Base-by-base conservation (phyloP, 192 early-diverging fungal species). In the Backusella psychrophila region DNA sequence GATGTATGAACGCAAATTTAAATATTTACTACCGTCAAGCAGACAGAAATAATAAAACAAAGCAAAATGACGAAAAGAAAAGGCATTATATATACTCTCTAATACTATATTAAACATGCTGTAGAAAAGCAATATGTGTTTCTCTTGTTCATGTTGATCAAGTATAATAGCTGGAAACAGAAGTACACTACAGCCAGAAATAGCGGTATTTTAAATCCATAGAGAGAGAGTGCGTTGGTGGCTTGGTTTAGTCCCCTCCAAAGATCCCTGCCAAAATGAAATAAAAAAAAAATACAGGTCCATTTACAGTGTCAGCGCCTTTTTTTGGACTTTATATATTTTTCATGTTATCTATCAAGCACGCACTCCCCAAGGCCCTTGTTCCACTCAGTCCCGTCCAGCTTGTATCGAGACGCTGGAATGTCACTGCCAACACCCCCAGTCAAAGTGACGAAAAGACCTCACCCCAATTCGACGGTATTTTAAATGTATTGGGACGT, bases 401-500 rank as follows among this genome's bases (percentile, higher is more conserved):
- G 35, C 9, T 19, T 33, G n/a, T 70, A 70, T 39, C 23, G 9
- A 70, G 35, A 70, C 69, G 39, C 21, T 70, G 17, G 21, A 70
- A 44, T n/a, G 23, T 23, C 35, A 70, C 36, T 2, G 21, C 69
- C 34, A 35, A 21, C 23, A 42, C 6, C 44, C 8, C 21, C n/a
- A 38, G 14, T 1, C 8, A 70, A 41, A 29, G 11, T 63, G 69
- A 70, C 35, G 36, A 44, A 42, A 39, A 36, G 69, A 35, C 35
- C 9, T 56, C 53, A 29, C 11, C 44, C 11, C 77, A 59, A 11
- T 68, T 78, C 19, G 69, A 78, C 19, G 71, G 77, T n/a, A 42
- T 78, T n/a, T 38, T 78, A 6, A 72, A 23, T 68, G 71, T 73
- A 23, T 73, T 78, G 39, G 77, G n/a, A 31, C 21, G 29, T 14